phyloP scores from a whole-genome alignment of 1,284 basidiomycete species.

The Tilletia walkeri region DNA sequence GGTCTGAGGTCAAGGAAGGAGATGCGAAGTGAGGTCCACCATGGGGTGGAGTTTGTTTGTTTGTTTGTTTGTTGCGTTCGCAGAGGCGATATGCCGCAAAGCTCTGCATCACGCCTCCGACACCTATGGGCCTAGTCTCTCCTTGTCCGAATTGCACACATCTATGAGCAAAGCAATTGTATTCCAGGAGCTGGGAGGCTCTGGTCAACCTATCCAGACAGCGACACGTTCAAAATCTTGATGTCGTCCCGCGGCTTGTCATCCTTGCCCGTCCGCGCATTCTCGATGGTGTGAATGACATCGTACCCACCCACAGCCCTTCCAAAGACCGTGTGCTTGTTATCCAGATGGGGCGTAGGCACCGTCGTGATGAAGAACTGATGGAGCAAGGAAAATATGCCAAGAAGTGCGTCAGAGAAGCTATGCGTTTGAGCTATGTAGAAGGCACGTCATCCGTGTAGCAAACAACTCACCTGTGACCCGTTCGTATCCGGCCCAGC shows the following conservation, averaged over 20 bases:
- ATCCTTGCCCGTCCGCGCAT: constrained; percentile 59
- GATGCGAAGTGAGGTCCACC: too few relatives aligned
- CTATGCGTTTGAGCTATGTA: background rate
- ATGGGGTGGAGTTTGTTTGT: too few relatives aligned
- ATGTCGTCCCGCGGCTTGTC: constrained; percentile 55
- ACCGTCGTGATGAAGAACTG: constrained; percentile 99
- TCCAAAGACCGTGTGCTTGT: constrained; percentile 65
- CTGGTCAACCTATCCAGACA: constrained; percentile 6
- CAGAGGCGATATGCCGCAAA: too few relatives aligned
- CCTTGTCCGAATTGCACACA: too few relatives aligned
- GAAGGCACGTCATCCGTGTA: background rate
- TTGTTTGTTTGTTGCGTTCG: too few relatives aligned
- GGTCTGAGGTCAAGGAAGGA: too few relatives aligned
- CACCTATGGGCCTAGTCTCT: too few relatives aligned
- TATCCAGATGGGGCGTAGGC: constrained; percentile 82
- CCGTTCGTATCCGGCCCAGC: constrained; percentile 87
- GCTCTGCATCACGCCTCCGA: too few relatives aligned
- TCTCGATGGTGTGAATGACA: constrained; percentile 77
- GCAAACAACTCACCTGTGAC: constrained; percentile 5
- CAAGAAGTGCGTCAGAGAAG: too few relatives aligned
- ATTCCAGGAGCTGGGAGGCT: too few relatives aligned
- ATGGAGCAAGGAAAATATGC: background rate
- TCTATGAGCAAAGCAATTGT: too few relatives aligned
- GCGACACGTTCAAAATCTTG: constrained; percentile 28
- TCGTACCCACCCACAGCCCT: constrained; percentile 61